phyloP scores from a whole-genome alignment of 2,329 filamentous ascomycete species.

The Penicillium sp. region DNA sequence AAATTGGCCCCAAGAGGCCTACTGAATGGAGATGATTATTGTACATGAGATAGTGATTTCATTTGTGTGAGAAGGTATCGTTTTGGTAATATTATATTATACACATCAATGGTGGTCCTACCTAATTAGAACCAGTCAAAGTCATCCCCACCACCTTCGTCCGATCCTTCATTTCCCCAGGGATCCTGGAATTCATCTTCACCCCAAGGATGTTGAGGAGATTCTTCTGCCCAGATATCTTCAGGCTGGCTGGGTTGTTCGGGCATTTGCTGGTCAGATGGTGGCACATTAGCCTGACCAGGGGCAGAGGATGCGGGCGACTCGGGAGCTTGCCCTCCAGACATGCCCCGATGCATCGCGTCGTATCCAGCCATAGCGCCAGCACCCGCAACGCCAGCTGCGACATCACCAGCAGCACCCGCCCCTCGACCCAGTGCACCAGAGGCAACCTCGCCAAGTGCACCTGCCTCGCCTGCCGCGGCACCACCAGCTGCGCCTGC shows the following conservation, averaged over 20 bases:
- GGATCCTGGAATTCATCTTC: conserved; percentile 10
- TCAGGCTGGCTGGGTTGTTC: conserved; percentile 20
- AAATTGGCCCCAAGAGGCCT: too few relatives aligned
- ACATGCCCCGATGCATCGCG: conserved; percentile 52
- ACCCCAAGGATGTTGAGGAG: conserved; percentile 18
- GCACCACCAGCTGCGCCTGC: conserved; percentile 35
- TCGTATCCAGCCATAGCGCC: conserved; percentile 59
- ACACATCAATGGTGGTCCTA: not conserved
- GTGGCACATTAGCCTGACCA: conserved; percentile 12
- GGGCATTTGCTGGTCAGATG: conserved; percentile 13
- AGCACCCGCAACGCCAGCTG: conserved; percentile 46
- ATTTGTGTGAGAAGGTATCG: not conserved
- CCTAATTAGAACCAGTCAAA: conserved; percentile 22
- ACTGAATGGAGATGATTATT: too few relatives aligned
- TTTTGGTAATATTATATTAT: not conserved
- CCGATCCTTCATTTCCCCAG: conserved; percentile 13
- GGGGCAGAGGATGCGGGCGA: conserved; percentile 9
- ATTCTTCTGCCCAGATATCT: conserved; percentile 24
- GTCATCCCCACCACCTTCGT: conserved; percentile 21
- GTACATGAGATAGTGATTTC: too few relatives aligned
- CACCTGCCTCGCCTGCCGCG: conserved; percentile 35
- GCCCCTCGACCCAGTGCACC: conserved; percentile 20
- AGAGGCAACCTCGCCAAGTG: conserved; percentile 19
- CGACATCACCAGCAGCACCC: conserved; percentile 38
- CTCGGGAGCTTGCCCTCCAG: conserved; percentile 22